Evolutionary conservation across 108 stramenopile species (phyloP), one percentile per base, ranked within the genome.

Genomic region (Cyclostephanos tholiformis): DNA sequence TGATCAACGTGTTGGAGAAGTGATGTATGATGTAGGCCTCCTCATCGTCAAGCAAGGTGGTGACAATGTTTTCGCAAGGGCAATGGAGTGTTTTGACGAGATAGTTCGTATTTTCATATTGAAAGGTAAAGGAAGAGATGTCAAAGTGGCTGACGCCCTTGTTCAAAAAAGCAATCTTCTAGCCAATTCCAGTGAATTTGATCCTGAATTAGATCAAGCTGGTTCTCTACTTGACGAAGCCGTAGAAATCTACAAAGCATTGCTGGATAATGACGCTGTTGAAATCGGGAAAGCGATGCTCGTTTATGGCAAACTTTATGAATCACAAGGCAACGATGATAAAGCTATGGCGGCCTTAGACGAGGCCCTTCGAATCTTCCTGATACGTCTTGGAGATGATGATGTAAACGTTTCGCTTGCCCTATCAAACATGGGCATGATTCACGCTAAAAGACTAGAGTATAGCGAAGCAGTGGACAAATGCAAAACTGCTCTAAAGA

Each of bases 391-490:
- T 35, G 86, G 86, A n/a, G 65, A 72, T 8, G 73, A 83, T 48
- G 86, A 91, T 65, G 70, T 85, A 35, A 80, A 88, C 72, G 88
- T 89, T 5, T 86, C 88, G 14, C 74, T 88, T 20, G 63, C 87
- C 11, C 75, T 89, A 63, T 85, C 85, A 57, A 85, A 91, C 51
- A 87, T 91, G 70, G 90, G 85, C 35, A 86, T 82, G 2, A 86
- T 86, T 65, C 74, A 80, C 46, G 68, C 75, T 7, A 51, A 79
- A 52, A 80, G 71, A 19, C 39, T 46, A 27, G 70, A 80, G 22
- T 80, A 71, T 46, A 25, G 14, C 16, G 76, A 84, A 43, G 83
- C 83, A 35, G 59, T 84, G 35, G 71, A 80, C 20, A 64, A 70
- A 44, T 84, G 79, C 52, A 84, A 74, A 67, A 55, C 64, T 46